Evolutionary conservation across 106 monocot genomes (phyloP).

Genomic region (Dendrobium huoshanense): DNA sequence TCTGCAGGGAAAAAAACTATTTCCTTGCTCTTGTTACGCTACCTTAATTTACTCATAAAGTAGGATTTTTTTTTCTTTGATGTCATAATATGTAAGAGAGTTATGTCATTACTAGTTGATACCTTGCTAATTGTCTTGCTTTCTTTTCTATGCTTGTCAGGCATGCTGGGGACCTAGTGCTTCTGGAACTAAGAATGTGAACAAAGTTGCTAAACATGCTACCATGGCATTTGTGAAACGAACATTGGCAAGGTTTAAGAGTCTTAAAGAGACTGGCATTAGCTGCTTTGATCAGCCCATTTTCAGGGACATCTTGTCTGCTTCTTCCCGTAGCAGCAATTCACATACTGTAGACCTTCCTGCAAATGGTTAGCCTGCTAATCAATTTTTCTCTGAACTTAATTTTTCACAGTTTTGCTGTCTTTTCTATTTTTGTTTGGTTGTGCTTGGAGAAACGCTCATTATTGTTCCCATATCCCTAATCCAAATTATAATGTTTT

Average conservation of each 20-base stretch:
- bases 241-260: conserved; percentile 32
- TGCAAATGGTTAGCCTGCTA: conserved; percentile 2
- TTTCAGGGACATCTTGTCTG: conserved; percentile 41
- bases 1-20: not conserved
- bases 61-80: not conserved
- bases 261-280: conserved; percentile 39
- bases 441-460: not conserved
- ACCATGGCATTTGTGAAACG: conserved; percentile 35
- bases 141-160: conserved; percentile 9
- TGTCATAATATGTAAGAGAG: not conserved
- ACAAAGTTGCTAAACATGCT: conserved; percentile 33
- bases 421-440: not conserved
- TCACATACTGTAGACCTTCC: conserved; percentile 8
- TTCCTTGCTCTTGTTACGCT: too few species aligned
- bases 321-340: conserved; percentile 21
- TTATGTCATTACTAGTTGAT: not conserved
- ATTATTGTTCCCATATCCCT: not conserved
- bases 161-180: conserved; percentile 27
- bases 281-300: conserved; percentile 40
- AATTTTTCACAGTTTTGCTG: too few species aligned
- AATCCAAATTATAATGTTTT: not conserved
- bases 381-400: too few species aligned
- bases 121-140: not conserved
- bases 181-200: conserved; percentile 40
- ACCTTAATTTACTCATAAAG: too few species aligned